Percentiles rank a stretch among this genome's conserved stretches.
These are phyloP conservation scores for Aspergillus carlsbadensis DNA, from an alignment of 495 filamentous ascomycete species.

Conservation along the genomic window DNA sequence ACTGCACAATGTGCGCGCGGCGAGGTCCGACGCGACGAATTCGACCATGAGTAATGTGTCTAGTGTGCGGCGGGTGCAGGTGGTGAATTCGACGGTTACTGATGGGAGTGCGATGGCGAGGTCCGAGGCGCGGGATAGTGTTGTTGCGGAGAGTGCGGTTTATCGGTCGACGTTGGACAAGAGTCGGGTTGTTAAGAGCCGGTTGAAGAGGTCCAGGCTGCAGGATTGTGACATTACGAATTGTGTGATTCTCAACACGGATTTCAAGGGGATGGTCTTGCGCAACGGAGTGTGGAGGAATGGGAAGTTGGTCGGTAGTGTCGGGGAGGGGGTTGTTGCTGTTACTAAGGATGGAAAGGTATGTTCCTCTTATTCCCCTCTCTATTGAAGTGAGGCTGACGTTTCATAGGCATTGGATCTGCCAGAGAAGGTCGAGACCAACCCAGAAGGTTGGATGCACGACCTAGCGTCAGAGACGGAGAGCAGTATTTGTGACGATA, in stretches of 20 bases:
- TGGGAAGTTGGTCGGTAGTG: constrained; percentile 30
- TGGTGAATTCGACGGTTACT: constrained; percentile 21
- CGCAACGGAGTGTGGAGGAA: constrained; percentile 37
- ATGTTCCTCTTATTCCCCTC: constrained; percentile 2
- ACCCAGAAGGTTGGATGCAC: constrained; percentile 1
- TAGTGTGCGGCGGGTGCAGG: constrained; percentile 18
- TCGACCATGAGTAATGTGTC: constrained; percentile 19
- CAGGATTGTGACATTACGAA: constrained; percentile 31
- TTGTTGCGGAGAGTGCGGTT: constrained; percentile 22
- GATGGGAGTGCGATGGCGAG: constrained; percentile 17
- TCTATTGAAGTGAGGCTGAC: neutral
- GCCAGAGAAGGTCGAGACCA: neutral
- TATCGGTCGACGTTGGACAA: constrained; percentile 11
- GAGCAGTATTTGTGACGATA: constrained; percentile 6
- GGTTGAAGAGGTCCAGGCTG: constrained; percentile 18
- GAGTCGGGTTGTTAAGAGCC: constrained; percentile 15
- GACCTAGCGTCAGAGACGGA: constrained; percentile 11
- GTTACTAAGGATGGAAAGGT: constrained; percentile 3
- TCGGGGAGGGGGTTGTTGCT: constrained; percentile 18
- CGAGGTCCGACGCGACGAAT: constrained; percentile 10
- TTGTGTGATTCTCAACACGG: constrained; percentile 27
- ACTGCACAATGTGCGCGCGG: constrained; percentile 15
- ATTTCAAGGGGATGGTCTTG: constrained; percentile 32
- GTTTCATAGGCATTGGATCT: constrained; percentile 1
- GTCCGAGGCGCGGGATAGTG: constrained; percentile 17